A percentile compares a stretch with the other conserved stretches of the same genome.
Conservation (phyloP, 169 alveolate genomes). For the Neospora caninum region DNA sequence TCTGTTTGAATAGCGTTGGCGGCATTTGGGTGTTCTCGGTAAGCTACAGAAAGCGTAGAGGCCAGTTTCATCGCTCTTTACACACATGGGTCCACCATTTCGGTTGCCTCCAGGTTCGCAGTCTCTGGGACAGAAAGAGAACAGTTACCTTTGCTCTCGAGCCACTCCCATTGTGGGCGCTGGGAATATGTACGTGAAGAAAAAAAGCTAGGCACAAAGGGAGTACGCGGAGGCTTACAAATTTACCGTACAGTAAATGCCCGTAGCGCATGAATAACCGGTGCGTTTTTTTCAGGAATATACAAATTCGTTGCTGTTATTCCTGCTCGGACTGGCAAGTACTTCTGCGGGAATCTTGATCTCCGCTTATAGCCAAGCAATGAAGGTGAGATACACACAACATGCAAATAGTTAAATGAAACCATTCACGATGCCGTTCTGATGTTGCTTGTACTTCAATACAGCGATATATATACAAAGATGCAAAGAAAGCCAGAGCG, state of each 20-base stretch:
- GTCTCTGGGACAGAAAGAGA: background rate
- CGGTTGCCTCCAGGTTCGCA: no score
- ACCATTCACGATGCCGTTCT: no score
- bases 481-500: no score
- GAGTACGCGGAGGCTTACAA: background rate
- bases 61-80: background rate
- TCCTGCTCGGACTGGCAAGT: background rate
- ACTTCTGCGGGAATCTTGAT: background rate
- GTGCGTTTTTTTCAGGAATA: background rate
- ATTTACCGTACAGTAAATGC: background rate
- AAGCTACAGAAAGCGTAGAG: background rate
- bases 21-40: conserved; percentile 37
- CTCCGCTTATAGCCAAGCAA: background rate
- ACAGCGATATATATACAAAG: no score
- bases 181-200: background rate
- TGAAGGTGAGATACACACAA: background rate
- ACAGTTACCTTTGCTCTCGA: background rate
- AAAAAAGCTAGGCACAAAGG: background rate
- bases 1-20: conserved; percentile 15
- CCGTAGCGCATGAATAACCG: no score
- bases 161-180: background rate
- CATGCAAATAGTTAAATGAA: no score
- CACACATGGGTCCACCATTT: no score
- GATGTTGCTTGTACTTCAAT: no score
- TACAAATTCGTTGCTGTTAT: background rate